These are phyloP conservation scores for Orbilia oligospora DNA, from an alignment of 2,329 filamentous ascomycete species.

Conservation along the genomic window DNA sequence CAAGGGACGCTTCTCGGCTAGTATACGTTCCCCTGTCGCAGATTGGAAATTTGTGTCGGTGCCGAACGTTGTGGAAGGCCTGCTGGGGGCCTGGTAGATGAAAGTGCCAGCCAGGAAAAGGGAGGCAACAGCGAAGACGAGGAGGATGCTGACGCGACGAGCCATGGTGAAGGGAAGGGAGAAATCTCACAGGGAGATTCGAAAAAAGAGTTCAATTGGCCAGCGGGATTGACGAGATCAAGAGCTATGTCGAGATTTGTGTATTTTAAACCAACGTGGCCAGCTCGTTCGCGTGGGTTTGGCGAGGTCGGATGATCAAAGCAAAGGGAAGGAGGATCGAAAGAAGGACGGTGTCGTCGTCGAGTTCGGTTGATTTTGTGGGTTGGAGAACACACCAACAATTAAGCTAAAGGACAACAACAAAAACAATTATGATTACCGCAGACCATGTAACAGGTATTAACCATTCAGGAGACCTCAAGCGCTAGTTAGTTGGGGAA, in stretches of 20 bases:
- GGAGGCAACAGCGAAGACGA: constrained; percentile 59
- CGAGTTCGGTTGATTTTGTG: constrained; percentile 2
- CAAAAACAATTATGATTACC: not conserved
- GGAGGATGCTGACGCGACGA: constrained; percentile 60
- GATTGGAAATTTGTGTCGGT: constrained; percentile 18
- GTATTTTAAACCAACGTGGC: constrained; percentile 22
- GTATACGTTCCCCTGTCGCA: constrained; percentile 30
- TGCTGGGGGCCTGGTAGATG: constrained; percentile 60
- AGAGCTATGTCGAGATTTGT: constrained; percentile 7
- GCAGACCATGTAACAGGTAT: no score
- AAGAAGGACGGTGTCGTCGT: constrained; percentile 6
- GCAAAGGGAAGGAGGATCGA: constrained; percentile 17
- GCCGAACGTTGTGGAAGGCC: constrained; percentile 27
- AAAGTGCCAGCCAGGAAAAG: constrained; percentile 61
- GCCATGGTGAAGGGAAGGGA: constrained; percentile 54
- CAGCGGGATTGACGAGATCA: constrained; percentile 2
- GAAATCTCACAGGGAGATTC: constrained; percentile 26
- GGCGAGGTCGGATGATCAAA: constrained; percentile 26
- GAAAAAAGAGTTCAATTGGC: constrained; percentile 34
- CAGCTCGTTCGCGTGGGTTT: constrained; percentile 29
- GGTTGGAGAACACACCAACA: not conserved
- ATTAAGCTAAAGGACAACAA: not conserved
- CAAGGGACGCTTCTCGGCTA: constrained; percentile 44
- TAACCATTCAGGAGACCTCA: constrained; percentile 11
- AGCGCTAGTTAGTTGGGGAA: constrained; percentile 2